phyloP scores from a whole-genome alignment of 805 yeast genomes.

The Candida nemodendra region DNA sequence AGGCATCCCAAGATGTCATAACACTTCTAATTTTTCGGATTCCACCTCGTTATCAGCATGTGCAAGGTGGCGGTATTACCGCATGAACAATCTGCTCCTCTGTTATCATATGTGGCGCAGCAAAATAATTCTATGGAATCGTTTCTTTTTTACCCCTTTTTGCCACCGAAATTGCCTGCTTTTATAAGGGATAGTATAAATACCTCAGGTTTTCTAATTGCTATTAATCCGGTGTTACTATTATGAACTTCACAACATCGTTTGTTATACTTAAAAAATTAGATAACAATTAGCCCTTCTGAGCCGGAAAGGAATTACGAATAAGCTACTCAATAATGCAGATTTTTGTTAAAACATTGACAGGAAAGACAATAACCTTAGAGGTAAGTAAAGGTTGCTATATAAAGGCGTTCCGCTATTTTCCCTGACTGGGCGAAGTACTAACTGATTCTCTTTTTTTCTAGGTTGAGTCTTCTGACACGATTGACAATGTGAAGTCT shows the following conservation, averaged over 20 bases:
- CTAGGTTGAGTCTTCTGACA: constrained; percentile 48
- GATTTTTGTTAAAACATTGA: constrained; percentile 78
- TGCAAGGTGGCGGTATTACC: too few relatives aligned
- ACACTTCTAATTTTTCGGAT: too few relatives aligned
- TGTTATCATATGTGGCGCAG: constrained; percentile 16
- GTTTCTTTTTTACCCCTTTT: constrained; percentile 22
- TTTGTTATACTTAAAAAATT: too few relatives aligned
- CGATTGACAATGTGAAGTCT: constrained; percentile 43
- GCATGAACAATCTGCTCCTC: too few relatives aligned
- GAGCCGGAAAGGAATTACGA: not conserved
- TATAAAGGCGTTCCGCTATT: too few relatives aligned
- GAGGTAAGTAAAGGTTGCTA: not conserved
- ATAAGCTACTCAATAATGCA: constrained; percentile 38
- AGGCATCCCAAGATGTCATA: too few relatives aligned
- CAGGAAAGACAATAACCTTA: constrained; percentile 92
- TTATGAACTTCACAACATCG: too few relatives aligned
- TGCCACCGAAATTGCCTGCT: constrained; percentile 26
- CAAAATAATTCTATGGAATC: constrained; percentile 3
- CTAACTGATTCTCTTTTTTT: not conserved
- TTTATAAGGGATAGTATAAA: constrained; percentile 14
- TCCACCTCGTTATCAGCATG: too few relatives aligned
- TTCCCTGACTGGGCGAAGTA: too few relatives aligned
- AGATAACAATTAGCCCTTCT: too few relatives aligned
- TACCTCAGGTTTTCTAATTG: constrained; percentile 22
- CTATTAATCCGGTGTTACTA: too few relatives aligned